Conservation (phyloP, 2,329 filamentous ascomycete species). For the Colletotrichum liaoningense region DNA sequence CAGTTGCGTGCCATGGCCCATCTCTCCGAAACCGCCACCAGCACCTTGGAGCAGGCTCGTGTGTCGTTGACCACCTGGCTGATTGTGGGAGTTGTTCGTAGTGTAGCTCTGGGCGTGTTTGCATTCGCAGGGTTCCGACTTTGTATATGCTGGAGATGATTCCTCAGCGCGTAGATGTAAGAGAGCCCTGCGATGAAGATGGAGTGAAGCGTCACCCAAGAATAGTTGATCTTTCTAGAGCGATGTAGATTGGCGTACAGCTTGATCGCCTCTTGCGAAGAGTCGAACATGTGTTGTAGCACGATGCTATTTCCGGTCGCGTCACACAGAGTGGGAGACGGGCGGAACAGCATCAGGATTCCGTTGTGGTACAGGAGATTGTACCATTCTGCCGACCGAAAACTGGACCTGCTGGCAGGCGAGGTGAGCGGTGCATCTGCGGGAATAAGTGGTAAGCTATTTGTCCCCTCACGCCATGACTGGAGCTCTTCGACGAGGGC, state of each 20-base stretch:
- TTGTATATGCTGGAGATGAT: slow-evolving; percentile 49
- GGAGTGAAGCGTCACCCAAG: slow-evolving; percentile 61
- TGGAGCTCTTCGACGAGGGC: slow-evolving; percentile 45
- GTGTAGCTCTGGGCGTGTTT: slow-evolving; percentile 26
- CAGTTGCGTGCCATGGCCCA: slow-evolving; percentile 53
- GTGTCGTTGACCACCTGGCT: slow-evolving; percentile 55
- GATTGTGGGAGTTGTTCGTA: slow-evolving; percentile 50
- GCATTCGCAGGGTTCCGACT: slow-evolving; percentile 14
- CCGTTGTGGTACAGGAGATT: slow-evolving; percentile 55
- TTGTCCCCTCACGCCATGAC: slow-evolving; percentile 44
- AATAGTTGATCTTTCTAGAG: slow-evolving; percentile 58
- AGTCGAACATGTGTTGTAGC: slow-evolving; percentile 51
- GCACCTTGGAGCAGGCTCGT: slow-evolving; percentile 55
- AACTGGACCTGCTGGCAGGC: slow-evolving; percentile 49
- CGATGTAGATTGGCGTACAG: slow-evolving; percentile 57
- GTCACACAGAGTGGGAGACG: slow-evolving; percentile 48
- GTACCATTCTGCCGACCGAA: slow-evolving; percentile 55
- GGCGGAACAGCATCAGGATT: slow-evolving; percentile 54
- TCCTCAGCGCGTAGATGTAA: slow-evolving; percentile 54
- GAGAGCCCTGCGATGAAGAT: slow-evolving; percentile 59
- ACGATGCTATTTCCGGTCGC: slow-evolving; percentile 40
- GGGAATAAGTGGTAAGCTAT: slow-evolving; percentile 42
- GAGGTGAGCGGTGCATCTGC: slow-evolving; percentile 37
- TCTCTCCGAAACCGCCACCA: slow-evolving; percentile 56
- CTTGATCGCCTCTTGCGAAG: slow-evolving; percentile 51